phyloP scores from a whole-genome alignment of 2,329 filamentous ascomycete genomes.

The Drechslerella stenobrocha region DNA sequence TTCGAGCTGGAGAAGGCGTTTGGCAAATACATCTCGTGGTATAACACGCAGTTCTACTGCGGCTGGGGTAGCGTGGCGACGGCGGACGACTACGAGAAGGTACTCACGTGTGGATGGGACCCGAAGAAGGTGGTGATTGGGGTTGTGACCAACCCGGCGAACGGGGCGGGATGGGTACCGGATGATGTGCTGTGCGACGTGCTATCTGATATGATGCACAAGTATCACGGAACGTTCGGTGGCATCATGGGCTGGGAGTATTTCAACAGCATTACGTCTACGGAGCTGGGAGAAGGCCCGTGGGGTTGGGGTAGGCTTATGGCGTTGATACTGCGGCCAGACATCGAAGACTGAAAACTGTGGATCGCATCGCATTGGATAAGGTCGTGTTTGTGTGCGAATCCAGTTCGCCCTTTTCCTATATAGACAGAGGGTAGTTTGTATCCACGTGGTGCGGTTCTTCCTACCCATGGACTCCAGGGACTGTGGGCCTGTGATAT shows the following conservation, averaged over 20 bases:
- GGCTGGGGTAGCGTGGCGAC: slow-evolving; percentile 70
- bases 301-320: slow-evolving; percentile 64
- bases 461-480: no score
- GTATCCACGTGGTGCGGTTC: no score
- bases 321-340: slow-evolving; percentile 55
- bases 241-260: slow-evolving; percentile 97
- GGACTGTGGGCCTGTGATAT: no score
- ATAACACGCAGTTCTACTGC: slow-evolving; percentile 92
- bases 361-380: slow-evolving; percentile 5
- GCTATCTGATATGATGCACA: slow-evolving; percentile 27
- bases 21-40: slow-evolving; percentile 64
- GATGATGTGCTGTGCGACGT: slow-evolving; percentile 60
- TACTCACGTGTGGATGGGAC: slow-evolving; percentile 69
- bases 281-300: slow-evolving; percentile 53
- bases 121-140: slow-evolving; percentile 76
- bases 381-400: no score
- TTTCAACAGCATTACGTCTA: slow-evolving; percentile 64
- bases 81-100: slow-evolving; percentile 61
- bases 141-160: slow-evolving; percentile 74
- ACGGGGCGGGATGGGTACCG: slow-evolving; percentile 70
- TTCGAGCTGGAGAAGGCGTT: slow-evolving; percentile 69
- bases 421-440: no score
- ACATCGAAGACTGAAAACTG: slow-evolving; percentile 8
- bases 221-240: slow-evolving; percentile 60
- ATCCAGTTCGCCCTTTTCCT: no score